Conservation (phyloP, 2,329 filamentous ascomycete genomes). For the Diplodia intermedia region DNA sequence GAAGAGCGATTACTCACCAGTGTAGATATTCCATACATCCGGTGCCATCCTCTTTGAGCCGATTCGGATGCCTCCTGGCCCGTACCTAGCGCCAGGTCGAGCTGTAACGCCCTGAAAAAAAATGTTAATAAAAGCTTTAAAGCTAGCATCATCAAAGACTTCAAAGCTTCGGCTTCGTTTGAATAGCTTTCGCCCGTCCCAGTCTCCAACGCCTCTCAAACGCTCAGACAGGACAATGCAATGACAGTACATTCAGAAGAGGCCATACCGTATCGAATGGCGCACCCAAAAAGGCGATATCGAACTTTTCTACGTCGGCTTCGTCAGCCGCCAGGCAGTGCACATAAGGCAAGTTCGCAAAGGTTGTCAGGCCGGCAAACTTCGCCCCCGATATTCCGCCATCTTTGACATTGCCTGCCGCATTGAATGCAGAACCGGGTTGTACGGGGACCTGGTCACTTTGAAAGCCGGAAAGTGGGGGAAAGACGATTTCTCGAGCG, state of each 20-base stretch:
- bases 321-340: slow-evolving; percentile 51
- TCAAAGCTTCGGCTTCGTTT: neutral
- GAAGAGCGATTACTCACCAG: slow-evolving; percentile 44
- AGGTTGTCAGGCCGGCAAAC: slow-evolving; percentile 55
- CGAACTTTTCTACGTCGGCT: slow-evolving; percentile 51
- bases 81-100: slow-evolving; percentile 60
- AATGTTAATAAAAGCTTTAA: neutral
- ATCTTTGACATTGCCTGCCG: slow-evolving; percentile 34
- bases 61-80: slow-evolving; percentile 59
- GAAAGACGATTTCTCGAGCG: slow-evolving; percentile 55
- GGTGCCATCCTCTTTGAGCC: slow-evolving; percentile 58
- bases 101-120: slow-evolving; percentile 55
- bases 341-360: slow-evolving; percentile 57
- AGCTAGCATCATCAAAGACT: neutral
- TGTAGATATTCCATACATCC: slow-evolving; percentile 57
- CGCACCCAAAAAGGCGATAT: slow-evolving; percentile 58
- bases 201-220: neutral
- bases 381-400: slow-evolving; percentile 43
- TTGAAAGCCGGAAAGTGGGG: slow-evolving; percentile 48
- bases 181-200: neutral
- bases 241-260: neutral
- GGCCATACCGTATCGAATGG: slow-evolving; percentile 57
- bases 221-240: neutral
- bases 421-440: slow-evolving; percentile 27
- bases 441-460: slow-evolving; percentile 41